Percentiles rank a stretch among this genome's conserved stretches.
phyloP scores from a whole-genome alignment of 305 asterid genomes.

The Fraxinus xanthoxyloides region DNA sequence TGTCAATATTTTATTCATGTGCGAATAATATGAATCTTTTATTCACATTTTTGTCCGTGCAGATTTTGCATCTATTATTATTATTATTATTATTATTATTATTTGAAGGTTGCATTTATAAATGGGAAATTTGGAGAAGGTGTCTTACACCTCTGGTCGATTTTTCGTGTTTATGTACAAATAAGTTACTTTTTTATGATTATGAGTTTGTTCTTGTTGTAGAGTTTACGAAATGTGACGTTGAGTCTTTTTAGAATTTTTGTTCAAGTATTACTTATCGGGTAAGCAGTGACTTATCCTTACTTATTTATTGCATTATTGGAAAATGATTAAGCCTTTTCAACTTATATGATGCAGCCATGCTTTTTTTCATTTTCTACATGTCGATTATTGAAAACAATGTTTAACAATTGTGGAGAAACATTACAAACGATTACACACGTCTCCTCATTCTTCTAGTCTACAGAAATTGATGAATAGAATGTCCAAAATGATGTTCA shows the following conservation, averaged over 20 bases:
- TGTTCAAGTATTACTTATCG: no score
- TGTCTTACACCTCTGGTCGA: not conserved
- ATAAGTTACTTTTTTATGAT: not conserved
- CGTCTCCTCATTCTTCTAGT: not conserved
- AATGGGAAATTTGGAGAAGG: not conserved
- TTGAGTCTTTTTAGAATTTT: no score
- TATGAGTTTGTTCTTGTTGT: no score
- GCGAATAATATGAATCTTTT: not conserved
- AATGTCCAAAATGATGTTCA: not conserved
- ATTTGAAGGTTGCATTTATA: not conserved
- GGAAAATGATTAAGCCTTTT: no score
- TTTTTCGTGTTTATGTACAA: not conserved
- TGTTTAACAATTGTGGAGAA: not conserved
- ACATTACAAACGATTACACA: not conserved
- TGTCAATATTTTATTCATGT: no score
- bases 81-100: no score
- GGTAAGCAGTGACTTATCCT: no score
- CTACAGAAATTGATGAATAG: not conserved
- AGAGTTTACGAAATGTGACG: no score
- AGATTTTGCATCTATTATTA: no score
- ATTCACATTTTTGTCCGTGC: not conserved
- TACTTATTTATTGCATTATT: not conserved
- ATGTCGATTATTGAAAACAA: no score
- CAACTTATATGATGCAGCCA: no score
- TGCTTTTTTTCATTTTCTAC: no score